Evolutionary conservation across 345 rosid genomes (phyloP), one percentile per base, ranked within the genome.

Genomic region (Salix viminalis): DNA sequence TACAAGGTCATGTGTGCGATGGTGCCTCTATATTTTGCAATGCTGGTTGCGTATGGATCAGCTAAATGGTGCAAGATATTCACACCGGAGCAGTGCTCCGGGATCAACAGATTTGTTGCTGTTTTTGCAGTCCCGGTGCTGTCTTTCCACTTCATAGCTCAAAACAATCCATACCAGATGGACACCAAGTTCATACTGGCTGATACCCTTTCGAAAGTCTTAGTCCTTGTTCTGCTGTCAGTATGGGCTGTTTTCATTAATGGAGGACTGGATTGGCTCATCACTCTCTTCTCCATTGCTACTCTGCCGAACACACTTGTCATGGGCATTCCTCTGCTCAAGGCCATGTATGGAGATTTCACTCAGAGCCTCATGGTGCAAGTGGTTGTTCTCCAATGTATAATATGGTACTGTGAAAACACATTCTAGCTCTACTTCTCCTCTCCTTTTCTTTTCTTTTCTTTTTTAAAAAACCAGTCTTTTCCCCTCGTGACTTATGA

Each of bases 1-100:
- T 88, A 88, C 85, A 84, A 86, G 82, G 90, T 88, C 48, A 85
- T 88, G 89, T 86, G 85, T 30, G 90, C 89, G 23, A 72, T 88
- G 86, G 87, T 85, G 77, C 85, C 87, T 37, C 72, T 84, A 21
- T 81, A 84, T 62, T 83, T 84, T 60, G 81, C 87, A 28, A 77
- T 84, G 85, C 12, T 84, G 18, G 73, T 79, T 3, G 94, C 83
- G 0, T 91, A 89, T 72, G 85, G 83, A 14, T 90, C 88, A 62
- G 90, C 85, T 68, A 84, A 89, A 71, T 86, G 90, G 88, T 88
- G 86, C 86, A 80, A 84, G 72, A 81, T 88, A 70, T 86, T 88
- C 86, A 82, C 86, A 11, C 83, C 90, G 1, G 81, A 81, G 56
- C 88, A 85, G 30, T 88, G 88, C 76, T 83, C 89, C 6, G 91